Base-by-base conservation (phyloP, 2,329 filamentous ascomycete genomes). In the Pyrenophora tritici-repentis region DNA sequence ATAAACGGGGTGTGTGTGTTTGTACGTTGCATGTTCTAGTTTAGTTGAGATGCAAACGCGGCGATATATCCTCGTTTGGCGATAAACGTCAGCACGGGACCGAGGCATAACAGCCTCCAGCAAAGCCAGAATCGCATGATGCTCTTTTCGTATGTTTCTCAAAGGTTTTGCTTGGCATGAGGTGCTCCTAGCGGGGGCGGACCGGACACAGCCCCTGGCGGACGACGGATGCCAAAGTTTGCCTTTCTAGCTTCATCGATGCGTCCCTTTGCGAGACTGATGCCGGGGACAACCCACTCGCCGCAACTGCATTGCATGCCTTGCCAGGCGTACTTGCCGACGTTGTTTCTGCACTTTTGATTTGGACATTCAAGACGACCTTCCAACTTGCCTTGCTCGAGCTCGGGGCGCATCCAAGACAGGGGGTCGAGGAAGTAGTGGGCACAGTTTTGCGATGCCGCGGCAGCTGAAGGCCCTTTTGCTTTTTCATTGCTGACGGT, bases 251-350 rank as follows among this genome's bases (percentile, higher is more conserved):
- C 76, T 64, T 95, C 87, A 71, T 97, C 94, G 32, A 97, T 87
- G 62, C 86, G 86, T 45, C 88, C 87, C 73, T 87, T 89, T 46
- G 91, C 87, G 55, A 97, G 79, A 55, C 89, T 93, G 71, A 99
- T 94, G 1, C 89, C 92, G 7, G 94, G 93, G 42, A 91, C 89
- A 17, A 97, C 82, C 93, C 94, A 97, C 56, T 87, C 85, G 32
- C 88, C 86, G 73, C 94, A 99, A 68, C 86, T 94, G 76, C 94
- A 99, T 71, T 86, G 86, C 81, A 97, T 88, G 12, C 94, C 94
- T 72, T 95, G 91, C 94, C 94, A 99, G 44, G 93, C 89, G 70
- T 97, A 99, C 64, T 94, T 89, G 33, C 94, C 94, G 40, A 97
- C 85, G 44, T 90, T 91, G 34, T 89, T 86, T 39, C 83, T 85